Conservation (phyloP, 169 alveolate genomes). For the Miamiensis avidus region DNA sequence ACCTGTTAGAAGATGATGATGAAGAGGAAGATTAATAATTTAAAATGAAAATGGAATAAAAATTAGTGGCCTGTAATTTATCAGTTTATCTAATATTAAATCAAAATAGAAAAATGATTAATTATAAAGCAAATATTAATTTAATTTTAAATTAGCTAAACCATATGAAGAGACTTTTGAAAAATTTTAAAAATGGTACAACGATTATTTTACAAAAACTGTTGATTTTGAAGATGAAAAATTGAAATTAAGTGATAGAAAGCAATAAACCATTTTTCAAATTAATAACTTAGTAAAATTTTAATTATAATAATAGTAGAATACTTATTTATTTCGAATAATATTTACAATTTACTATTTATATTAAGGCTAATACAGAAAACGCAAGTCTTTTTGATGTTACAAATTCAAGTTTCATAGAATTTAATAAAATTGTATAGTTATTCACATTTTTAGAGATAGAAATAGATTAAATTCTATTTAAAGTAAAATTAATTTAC, state of each 20-base stretch:
- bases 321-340: background rate
- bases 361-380: slow-evolving; percentile 16
- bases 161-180: slow-evolving; percentile 32
- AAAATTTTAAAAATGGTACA: slow-evolving; percentile 20
- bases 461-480: background rate
- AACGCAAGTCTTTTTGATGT: background rate
- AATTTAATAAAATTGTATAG: background rate
- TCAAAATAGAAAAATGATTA: background rate
- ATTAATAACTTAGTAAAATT: slow-evolving; percentile 21
- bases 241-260: background rate
- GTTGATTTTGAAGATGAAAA: slow-evolving; percentile 28
- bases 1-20: background rate
- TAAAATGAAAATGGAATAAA: too few species aligned
- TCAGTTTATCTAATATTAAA: background rate
- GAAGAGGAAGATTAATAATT: background rate
- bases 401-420: background rate
- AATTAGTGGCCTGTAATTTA: background rate
- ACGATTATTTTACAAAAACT: slow-evolving; percentile 14
- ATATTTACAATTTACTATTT: background rate
- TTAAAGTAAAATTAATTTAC: background rate
- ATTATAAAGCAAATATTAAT: too few species aligned
- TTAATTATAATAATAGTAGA: slow-evolving; percentile 26
- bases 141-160: slow-evolving; percentile 6
- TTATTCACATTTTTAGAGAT: background rate
- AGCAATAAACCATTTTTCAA: slow-evolving; percentile 9